These are phyloP conservation scores for Tetrapyrgos nigripes DNA, from an alignment of 1,284 basidiomycete genomes.

Conservation along the genomic window DNA sequence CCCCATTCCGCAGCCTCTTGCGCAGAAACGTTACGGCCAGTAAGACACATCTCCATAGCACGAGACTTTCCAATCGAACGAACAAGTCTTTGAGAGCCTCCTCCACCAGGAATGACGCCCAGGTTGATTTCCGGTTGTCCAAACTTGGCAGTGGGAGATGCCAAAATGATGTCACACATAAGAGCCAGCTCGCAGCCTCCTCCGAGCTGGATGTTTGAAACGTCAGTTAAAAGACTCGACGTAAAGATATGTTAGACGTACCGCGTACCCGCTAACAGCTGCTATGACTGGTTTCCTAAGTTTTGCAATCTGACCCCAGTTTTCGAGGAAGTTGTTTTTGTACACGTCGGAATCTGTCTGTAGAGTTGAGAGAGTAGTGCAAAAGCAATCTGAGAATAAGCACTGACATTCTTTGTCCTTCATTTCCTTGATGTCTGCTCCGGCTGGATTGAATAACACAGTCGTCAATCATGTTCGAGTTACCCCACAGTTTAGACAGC, in stretches of 20 bases:
- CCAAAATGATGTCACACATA: constrained; percentile 97
- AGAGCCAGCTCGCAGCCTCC: constrained; percentile 97
- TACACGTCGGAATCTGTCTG: constrained; percentile 82
- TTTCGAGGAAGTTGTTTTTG: constrained; percentile 87
- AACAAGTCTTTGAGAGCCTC: constrained; percentile 86
- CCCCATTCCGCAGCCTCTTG: constrained; percentile 88
- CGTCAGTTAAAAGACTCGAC: constrained; percentile 3
- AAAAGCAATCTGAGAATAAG: background rate
- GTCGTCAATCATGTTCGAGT: background rate
- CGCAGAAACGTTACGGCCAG: constrained; percentile 84
- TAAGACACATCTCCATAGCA: constrained; percentile 95
- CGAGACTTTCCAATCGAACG: constrained; percentile 91
- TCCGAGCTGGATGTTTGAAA: constrained; percentile 68
- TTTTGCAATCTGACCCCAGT: constrained; percentile 82
- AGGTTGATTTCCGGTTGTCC: constrained; percentile 98
- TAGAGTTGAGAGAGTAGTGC: background rate
- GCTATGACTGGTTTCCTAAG: constrained; percentile 95
- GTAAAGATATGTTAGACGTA: constrained; percentile 46
- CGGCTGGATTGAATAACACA: constrained; percentile 53
- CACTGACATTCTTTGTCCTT: constrained; percentile 86
- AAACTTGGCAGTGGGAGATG: constrained; percentile 92
- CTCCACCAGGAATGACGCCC: constrained; percentile 94
- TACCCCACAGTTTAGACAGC: constrained; percentile 17
- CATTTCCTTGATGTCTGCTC: constrained; percentile 95
- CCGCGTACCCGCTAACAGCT: constrained; percentile 95